Evolutionary conservation across 1,284 basidiomycete genomes (phyloP), one percentile per base, ranked within the genome.

Genomic region (Ganoderma lucidum): DNA sequence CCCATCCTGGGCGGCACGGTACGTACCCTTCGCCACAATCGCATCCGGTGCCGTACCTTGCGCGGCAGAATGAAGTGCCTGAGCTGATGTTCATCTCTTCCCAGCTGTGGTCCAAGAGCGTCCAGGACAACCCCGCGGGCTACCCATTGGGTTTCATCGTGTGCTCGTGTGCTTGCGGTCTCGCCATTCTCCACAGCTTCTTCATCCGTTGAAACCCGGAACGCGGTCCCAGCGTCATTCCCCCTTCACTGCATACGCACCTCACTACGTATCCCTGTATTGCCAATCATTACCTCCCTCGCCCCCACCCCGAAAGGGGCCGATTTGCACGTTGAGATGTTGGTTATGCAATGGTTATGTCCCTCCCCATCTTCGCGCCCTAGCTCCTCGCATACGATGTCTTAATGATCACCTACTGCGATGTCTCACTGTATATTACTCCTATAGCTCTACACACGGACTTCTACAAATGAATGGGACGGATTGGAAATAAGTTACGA

Each of bases 1-100:
- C 93, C 93, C 45, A 87, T 94, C 51, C 83, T 94, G n/a, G 92
- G 92, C 61, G 92, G 93, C 58, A 90, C 88, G 75, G 92, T 93
- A 74, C 78, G 90, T 84, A n/a, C 6, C 12, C 35, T 56, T 64
- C 8, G n/a, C 35, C 35, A 8, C 35, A n/a, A 59, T 66, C 67
- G 42, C 60, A 58, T 15, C 55, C 32, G 35, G 15, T 39, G 56
- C 32, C 42, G 48, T 23, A 55, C 59, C 44, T 37, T 48, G 48
- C 39, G 35, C 39, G 35, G 35, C 19, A 19, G 32, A 39, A 6
- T 10, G 56, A 61, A 61, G 59, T 61, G 59, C 59, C 59, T 61
- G 59, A 41, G 23, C 39, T 61, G 39, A 61, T 56, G 53, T 68
- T 32, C 30, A 37, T 9, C 53, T 61, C 19, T 8, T 56, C 12